A percentile compares a stretch with the other conserved stretches of the same genome.
phyloP scores from a whole-genome alignment of 2,329 filamentous ascomycete species.

The Fusarium austroafricanum region DNA sequence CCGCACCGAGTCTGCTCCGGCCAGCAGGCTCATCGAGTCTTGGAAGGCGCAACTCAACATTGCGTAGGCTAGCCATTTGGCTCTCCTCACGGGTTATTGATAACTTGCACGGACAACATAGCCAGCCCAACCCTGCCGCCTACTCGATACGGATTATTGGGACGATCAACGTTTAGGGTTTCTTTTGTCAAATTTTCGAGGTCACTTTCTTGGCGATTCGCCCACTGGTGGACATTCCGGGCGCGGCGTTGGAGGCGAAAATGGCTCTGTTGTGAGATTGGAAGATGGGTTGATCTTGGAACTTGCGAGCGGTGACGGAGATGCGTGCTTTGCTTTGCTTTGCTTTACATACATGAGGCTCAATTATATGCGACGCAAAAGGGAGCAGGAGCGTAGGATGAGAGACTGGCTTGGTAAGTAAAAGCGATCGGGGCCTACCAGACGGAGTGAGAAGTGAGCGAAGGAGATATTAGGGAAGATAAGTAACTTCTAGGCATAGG shows the following conservation, averaged over 20 bases:
- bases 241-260: conserved; percentile 47
- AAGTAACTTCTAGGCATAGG: background rate
- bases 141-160: conserved; percentile 11
- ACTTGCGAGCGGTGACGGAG: conserved; percentile 26
- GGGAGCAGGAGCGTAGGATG: background rate
- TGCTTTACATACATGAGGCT: conserved; percentile 8
- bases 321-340: conserved; percentile 20
- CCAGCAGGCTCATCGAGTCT: conserved; percentile 23
- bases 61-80: conserved; percentile 1
- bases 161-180: conserved; percentile 20
- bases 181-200: conserved; percentile 41
- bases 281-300: conserved; percentile 32
- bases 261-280: conserved; percentile 38
- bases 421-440: background rate
- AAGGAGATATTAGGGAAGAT: background rate
- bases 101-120: background rate
- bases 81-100: conserved; percentile 6
- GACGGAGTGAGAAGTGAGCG: background rate
- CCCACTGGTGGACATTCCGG: conserved; percentile 44
- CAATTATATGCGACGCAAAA: conserved; percentile 5
- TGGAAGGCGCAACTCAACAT: conserved; percentile 8
- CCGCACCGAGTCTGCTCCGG: conserved; percentile 10
- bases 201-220: conserved; percentile 41
- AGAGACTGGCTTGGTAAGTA: background rate
- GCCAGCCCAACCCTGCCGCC: conserved; percentile 2